Evolutionary conservation across 2,329 filamentous ascomycete species (phyloP).

Genomic region (Blastomyces percursus): DNA sequence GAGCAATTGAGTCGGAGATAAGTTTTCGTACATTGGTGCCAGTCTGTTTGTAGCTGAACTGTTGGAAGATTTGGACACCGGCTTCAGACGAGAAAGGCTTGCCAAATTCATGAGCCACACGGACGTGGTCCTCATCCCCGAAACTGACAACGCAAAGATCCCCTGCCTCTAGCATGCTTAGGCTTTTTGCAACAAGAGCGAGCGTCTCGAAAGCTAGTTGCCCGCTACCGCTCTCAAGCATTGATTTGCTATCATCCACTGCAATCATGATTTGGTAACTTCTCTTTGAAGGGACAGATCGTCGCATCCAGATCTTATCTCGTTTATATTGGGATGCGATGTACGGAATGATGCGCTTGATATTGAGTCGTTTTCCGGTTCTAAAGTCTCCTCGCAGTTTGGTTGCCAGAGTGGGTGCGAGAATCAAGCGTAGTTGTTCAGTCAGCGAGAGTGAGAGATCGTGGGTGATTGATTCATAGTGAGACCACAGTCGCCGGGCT

Average conservation of each 20-base stretch:
- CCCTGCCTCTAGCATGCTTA: constrained; percentile 88
- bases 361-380: constrained; percentile 95
- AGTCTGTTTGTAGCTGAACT: constrained; percentile 75
- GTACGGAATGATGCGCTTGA: constrained; percentile 99
- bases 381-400: constrained; percentile 95
- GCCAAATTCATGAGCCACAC: constrained; percentile 75
- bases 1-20: constrained; percentile 63
- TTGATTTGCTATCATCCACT: constrained; percentile 88
- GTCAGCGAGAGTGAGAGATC: constrained; percentile 79
- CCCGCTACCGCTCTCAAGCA: constrained; percentile 71
- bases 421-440: constrained; percentile 88
- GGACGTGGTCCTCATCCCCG: constrained; percentile 58
- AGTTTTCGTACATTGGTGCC: constrained; percentile 76
- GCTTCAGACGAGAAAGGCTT: constrained; percentile 70
- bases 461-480: constrained; percentile 75
- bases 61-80: constrained; percentile 71
- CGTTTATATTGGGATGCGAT: constrained; percentile 97
- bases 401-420: constrained; percentile 86
- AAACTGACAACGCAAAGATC: constrained; percentile 89
- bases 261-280: constrained; percentile 96
- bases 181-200: constrained; percentile 74
- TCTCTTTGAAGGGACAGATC: constrained; percentile 81
- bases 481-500: constrained; percentile 68
- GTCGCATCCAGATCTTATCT: constrained; percentile 99
- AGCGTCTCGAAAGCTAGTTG: constrained; percentile 85